Conservation (phyloP, 2,329 filamentous ascomycete species). For the Phoma sp. region DNA sequence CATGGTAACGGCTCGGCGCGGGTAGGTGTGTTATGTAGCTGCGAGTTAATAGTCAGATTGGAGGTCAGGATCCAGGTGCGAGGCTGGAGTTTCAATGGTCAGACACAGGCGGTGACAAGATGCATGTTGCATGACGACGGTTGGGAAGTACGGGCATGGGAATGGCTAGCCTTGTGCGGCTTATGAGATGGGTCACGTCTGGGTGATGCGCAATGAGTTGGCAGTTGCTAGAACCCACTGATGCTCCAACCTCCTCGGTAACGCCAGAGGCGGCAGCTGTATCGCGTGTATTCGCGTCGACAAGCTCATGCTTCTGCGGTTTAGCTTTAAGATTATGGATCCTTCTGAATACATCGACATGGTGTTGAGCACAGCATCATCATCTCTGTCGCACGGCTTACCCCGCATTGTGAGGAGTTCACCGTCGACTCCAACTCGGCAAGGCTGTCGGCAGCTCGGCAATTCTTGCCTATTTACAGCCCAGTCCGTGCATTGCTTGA, state of each 20-base stretch:
- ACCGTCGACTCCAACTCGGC: not conserved
- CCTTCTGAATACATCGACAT: not conserved
- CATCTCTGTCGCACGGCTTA: constrained; percentile 5
- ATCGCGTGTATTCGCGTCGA: not conserved
- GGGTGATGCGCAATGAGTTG: constrained; percentile 47
- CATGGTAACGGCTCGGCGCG: constrained; percentile 35
- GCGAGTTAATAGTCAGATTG: not conserved
- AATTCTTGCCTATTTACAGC: not conserved
- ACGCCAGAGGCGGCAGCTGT: not conserved
- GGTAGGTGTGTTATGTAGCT: constrained; percentile 1
- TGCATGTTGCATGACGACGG: constrained; percentile 48
- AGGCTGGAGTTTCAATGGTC: constrained; percentile 32
- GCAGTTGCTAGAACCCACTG: constrained; percentile 43
- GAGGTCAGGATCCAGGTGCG: constrained; percentile 24
- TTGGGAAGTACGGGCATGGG: constrained; percentile 27
- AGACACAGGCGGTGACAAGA: constrained; percentile 46
- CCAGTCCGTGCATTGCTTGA: constrained; percentile 10
- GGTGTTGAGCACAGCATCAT: not conserved
- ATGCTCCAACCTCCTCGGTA: constrained; percentile 21
- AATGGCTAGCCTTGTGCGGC: constrained; percentile 44
- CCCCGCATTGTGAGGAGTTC: constrained; percentile 12
- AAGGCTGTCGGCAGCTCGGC: constrained; percentile 1
- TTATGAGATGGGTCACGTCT: constrained; percentile 39
- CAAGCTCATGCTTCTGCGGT: too few species aligned
- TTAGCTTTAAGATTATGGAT: too few species aligned